Base-by-base conservation (phyloP, 2,329 filamentous ascomycete genomes). In the Fusarium sp. region DNA sequence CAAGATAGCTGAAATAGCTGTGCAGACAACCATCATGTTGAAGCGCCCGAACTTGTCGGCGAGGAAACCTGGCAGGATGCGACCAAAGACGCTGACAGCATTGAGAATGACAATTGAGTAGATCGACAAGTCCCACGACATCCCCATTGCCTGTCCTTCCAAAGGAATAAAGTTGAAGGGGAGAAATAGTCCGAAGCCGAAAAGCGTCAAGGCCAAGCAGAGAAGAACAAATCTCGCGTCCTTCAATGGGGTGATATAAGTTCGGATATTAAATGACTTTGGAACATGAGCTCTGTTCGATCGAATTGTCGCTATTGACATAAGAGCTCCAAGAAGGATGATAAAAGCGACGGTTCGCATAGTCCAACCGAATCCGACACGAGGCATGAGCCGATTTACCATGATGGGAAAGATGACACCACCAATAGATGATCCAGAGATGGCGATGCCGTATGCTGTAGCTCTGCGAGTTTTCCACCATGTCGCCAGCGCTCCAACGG, bases 371-470 rank as follows among this genome's bases (percentile, higher is more conserved):
- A 38, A 47, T 14, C 42, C 54, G 14, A 38, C 31, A 3, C 18
- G 22, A 7, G 31, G 22, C 22, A 46, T 46, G 13, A 47, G 14
- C 7, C 42, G 33, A 3, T 46, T 46, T 3, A 57, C 22, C 41
- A 47, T 47, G 20, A 57, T 46, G 8, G 54, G 54, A 7, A 46
- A 57, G 6, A 47, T 38, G 22, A 57, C 31, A 9, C 41, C 33
- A 5, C 54, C 54, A 18, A 46, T n/a, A 4, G 41, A 46, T 9
- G 41, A 46, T 10, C 42, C 42, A 2, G 54, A 46, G 1, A 38
- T 38, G 3, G 42, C 33, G 7, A 57, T 47, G 15, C 54, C 54
- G 11, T 44, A 56, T 7, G 53, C 39, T 11, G 53, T 35, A 4
- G 27, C 53, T 27, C 53, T 31, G 1, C 53, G 15, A 13, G 17